phyloP scores from a whole-genome alignment of 345 rosid genomes.

The Lumnitzera littorea region DNA sequence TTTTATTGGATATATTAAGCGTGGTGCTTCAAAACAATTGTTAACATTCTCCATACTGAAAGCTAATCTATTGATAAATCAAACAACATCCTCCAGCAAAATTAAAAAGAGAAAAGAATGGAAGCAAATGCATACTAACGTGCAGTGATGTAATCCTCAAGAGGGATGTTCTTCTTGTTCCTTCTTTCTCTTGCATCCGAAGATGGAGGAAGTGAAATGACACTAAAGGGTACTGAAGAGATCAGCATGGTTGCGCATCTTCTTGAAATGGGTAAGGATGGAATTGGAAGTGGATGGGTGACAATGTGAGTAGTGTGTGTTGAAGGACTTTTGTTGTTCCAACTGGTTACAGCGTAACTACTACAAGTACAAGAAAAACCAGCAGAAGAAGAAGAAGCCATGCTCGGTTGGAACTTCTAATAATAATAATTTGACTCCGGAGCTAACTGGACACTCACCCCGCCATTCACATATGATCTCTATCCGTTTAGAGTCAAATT shows the following conservation, averaged over 20 bases:
- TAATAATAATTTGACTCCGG: too few relatives aligned
- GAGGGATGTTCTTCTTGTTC: conserved; percentile 58
- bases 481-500: too few relatives aligned
- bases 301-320: conserved; percentile 12
- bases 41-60: too few relatives aligned
- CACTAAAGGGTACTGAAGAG: conserved; percentile 37
- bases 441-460: too few relatives aligned
- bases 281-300: conserved; percentile 12
- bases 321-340: conserved; percentile 17
- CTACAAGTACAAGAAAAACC: too few relatives aligned
- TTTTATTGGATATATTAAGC: too few relatives aligned
- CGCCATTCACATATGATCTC: too few relatives aligned
- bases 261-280: conserved; percentile 46
- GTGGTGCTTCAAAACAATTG: too few relatives aligned
- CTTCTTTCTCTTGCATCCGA: conserved; percentile 82
- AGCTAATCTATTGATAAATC: too few relatives aligned
- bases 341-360: conserved; percentile 8
- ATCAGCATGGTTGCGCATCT: conserved; percentile 37
- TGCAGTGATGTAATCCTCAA: conserved; percentile 54
- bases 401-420: too few relatives aligned
- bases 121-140: conserved; percentile 29
- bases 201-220: conserved; percentile 33
- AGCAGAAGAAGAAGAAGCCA: conserved; percentile 1
- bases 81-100: too few relatives aligned
- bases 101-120: conserved; percentile 3